A percentile compares a stretch with the other conserved stretches of the same genome.
Conservation (phyloP, 805 yeast species). For the Candida berthetii region DNA sequence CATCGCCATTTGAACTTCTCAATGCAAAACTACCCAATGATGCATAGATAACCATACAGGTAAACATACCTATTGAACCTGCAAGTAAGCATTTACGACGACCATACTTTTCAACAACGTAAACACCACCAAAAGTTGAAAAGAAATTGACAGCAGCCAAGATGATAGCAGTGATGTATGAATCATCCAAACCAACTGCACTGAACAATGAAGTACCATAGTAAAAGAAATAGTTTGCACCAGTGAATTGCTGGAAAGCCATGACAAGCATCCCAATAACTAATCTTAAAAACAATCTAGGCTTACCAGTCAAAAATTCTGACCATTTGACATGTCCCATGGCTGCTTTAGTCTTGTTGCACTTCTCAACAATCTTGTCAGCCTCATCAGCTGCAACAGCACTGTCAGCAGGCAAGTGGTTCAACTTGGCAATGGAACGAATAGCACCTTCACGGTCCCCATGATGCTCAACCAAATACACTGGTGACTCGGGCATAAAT, state of each 20-base stretch:
- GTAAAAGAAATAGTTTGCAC: conserved; percentile 61
- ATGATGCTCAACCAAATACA: conserved; percentile 44
- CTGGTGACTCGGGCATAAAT: conserved; percentile 67
- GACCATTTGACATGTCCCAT: conserved; percentile 50
- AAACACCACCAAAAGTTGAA: conserved; percentile 47
- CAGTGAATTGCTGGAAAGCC: conserved; percentile 56
- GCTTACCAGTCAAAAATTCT: conserved; percentile 57
- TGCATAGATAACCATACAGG: conserved; percentile 55
- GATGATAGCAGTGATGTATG: conserved; percentile 55
- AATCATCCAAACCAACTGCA: conserved; percentile 49
- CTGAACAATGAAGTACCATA: conserved; percentile 59
- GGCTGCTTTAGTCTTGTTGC: conserved; percentile 41
- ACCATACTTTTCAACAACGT: conserved; percentile 47
- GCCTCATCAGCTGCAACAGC: conserved; percentile 43
- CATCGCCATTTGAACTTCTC: conserved; percentile 29
- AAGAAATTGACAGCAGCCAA: conserved; percentile 51
- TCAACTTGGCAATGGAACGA: conserved; percentile 44
- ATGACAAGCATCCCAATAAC: conserved; percentile 54
- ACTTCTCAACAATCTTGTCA: conserved; percentile 35
- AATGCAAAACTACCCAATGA: conserved; percentile 50
- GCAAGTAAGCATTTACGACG: conserved; percentile 42
- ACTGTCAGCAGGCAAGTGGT: conserved; percentile 40
- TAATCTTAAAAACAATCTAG: conserved; percentile 44
- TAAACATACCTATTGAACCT: conserved; percentile 48
- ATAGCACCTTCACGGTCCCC: conserved; percentile 47